A percentile compares a stretch with the other conserved stretches of the same genome.
Evolutionary conservation across 805 yeast species (phyloP).

Genomic region (Barnettozyma sp.): DNA sequence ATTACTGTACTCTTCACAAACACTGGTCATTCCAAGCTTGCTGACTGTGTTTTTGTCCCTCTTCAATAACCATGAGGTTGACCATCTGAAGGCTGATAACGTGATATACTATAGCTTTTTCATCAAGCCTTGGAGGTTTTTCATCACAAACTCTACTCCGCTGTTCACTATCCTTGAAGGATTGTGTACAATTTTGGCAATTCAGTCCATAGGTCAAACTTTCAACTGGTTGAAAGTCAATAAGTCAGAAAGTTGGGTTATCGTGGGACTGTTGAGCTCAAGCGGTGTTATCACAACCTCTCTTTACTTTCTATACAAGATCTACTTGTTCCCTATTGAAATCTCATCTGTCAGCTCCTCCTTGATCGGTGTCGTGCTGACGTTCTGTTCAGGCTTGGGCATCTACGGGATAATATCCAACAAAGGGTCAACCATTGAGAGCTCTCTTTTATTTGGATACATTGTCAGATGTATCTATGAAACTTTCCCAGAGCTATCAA

Average conservation of each 20-base stretch:
- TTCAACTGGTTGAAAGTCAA: constrained; percentile 56
- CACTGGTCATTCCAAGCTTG: constrained; percentile 73
- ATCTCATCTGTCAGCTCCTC: constrained; percentile 64
- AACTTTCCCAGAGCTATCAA: constrained; percentile 81
- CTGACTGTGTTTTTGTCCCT: constrained; percentile 60
- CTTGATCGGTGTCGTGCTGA: constrained; percentile 76
- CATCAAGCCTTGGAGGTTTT: constrained; percentile 62
- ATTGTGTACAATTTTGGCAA: constrained; percentile 82
- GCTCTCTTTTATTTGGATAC: constrained; percentile 80
- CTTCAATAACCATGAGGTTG: constrained; percentile 33
- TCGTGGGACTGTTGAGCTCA: constrained; percentile 61
- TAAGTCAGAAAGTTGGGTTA: constrained; percentile 70
- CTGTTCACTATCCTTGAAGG: constrained; percentile 88
- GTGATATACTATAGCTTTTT: constrained; percentile 28
- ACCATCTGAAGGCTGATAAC: constrained; percentile 18
- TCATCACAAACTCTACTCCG: constrained; percentile 78
- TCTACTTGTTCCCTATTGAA: constrained; percentile 72
- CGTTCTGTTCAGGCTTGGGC: constrained; percentile 67
- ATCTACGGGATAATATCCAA: constrained; percentile 78
- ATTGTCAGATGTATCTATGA: constrained; percentile 90
- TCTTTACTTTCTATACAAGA: constrained; percentile 71
- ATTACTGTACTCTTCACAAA: constrained; percentile 71
- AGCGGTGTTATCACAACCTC: constrained; percentile 73
- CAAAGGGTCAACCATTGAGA: constrained; percentile 85
- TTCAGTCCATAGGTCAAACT: constrained; percentile 86